phyloP scores from a whole-genome alignment of 345 rosid species.

The Eucalyptus sp. region DNA sequence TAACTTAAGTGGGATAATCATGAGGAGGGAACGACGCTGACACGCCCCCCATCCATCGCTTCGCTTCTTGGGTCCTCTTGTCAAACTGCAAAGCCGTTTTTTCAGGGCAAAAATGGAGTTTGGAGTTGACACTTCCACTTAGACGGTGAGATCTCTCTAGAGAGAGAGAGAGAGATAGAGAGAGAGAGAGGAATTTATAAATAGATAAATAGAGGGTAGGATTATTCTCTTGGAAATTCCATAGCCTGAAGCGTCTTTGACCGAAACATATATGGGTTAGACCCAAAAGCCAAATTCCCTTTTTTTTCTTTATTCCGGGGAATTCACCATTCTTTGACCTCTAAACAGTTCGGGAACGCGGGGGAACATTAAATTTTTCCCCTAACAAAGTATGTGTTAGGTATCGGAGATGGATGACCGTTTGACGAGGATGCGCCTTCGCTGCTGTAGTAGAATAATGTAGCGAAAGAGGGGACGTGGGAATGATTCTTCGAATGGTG shows the following conservation, averaged over 20 bases:
- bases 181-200: not conserved
- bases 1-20: not conserved
- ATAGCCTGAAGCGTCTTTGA: constrained; percentile 41
- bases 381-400: not conserved
- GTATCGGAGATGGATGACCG: not conserved
- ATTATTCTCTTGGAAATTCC: not conserved
- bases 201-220: not conserved
- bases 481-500: not conserved
- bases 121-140: constrained; percentile 7
- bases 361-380: not conserved
- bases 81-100: constrained; percentile 2
- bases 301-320: not conserved
- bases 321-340: not conserved
- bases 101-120: constrained; percentile 2
- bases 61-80: not conserved
- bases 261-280: constrained; percentile 10
- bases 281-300: not conserved
- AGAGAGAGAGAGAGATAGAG: not conserved
- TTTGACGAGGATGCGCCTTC: not conserved
- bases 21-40: not conserved
- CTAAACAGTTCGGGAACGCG: not conserved
- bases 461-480: not conserved
- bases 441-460: not conserved
- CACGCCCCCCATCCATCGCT: not conserved
- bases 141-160: not conserved